Percentiles rank a stretch among this genome's conserved stretches.
These are phyloP conservation scores for Raffaelea ambrosiae DNA, from an alignment of 2,329 filamentous ascomycete species.

Conservation along the genomic window DNA sequence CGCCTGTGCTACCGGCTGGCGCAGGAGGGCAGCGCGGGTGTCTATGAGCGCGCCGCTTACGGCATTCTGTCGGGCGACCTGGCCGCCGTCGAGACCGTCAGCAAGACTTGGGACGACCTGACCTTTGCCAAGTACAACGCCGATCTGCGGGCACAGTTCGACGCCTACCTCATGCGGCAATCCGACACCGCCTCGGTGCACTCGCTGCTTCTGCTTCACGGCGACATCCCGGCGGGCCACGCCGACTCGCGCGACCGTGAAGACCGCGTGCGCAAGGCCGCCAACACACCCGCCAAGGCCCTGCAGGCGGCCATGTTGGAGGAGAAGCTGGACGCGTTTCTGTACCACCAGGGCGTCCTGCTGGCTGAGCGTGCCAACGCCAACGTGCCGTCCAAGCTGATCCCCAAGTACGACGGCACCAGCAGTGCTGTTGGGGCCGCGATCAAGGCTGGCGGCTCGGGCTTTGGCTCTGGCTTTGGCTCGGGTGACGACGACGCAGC, in stretches of 20 bases:
- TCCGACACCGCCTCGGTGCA: slow-evolving; percentile 11
- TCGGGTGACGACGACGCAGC: slow-evolving; percentile 7
- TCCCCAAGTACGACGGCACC: slow-evolving; percentile 26
- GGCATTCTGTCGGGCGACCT: slow-evolving; percentile 83
- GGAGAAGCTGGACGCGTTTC: slow-evolving; percentile 47
- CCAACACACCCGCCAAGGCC: slow-evolving; percentile 59
- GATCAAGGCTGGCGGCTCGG: no score
- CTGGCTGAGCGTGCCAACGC: slow-evolving; percentile 37
- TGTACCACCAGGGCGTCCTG: slow-evolving; percentile 49
- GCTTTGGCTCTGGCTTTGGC: slow-evolving; percentile 6
- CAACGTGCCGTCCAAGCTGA: slow-evolving; percentile 29
- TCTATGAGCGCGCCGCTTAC: slow-evolving; percentile 84
- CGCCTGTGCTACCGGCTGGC: slow-evolving; percentile 67
- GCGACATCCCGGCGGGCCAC: slow-evolving; percentile 8
- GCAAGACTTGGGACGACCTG: slow-evolving; percentile 38
- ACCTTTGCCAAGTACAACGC: slow-evolving; percentile 17
- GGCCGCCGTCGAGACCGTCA: slow-evolving; percentile 56
- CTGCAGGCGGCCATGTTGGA: slow-evolving; percentile 70
- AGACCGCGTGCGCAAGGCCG: slow-evolving; percentile 15
- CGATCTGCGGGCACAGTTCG: slow-evolving; percentile 16
- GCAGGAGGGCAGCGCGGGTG: slow-evolving; percentile 59
- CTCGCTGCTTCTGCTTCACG: slow-evolving; percentile 11
- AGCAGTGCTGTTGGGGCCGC: slow-evolving; percentile 21
- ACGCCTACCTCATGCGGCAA: slow-evolving; percentile 15
- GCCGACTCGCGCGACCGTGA: background rate